phyloP scores from a whole-genome alignment of 345 rosid genomes.

The Sonneratia caseolaris region DNA sequence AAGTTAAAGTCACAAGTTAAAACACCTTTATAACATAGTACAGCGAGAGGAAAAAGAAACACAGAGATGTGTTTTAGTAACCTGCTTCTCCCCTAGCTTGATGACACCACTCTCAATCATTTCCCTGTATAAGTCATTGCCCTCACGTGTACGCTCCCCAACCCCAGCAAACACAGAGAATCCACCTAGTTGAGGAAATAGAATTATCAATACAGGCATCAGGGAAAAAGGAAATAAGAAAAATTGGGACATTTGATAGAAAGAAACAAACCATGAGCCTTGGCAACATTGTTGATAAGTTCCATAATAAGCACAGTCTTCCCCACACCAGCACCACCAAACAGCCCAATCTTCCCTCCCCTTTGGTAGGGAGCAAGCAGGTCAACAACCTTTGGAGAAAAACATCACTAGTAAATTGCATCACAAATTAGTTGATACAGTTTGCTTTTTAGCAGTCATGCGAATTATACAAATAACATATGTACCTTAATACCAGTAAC shows the following conservation, averaged over 20 bases:
- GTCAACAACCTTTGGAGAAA: constrained; percentile 9
- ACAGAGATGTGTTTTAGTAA: constrained; percentile 3
- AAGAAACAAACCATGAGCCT: constrained; percentile 13
- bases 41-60: background rate
- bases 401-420: no score
- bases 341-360: constrained; percentile 21
- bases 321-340: constrained; percentile 21
- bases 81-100: constrained; percentile 98
- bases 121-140: constrained; percentile 96
- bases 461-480: background rate
- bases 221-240: no score
- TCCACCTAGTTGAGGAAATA: constrained; percentile 55
- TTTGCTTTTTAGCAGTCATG: no score
- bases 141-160: constrained; percentile 96
- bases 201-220: background rate
- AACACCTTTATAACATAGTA: background rate
- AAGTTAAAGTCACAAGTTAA: background rate
- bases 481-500: constrained; percentile 94
- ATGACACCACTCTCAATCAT: constrained; percentile 99
- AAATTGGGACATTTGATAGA: no score
- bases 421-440: no score
- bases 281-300: constrained; percentile 18
- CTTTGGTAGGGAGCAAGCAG: constrained; percentile 17
- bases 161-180: constrained; percentile 99
- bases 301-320: constrained; percentile 26